Evolutionary conservation across 2,329 filamentous ascomycete genomes (phyloP).

Genomic region (Beauveria pseudobassiana): DNA sequence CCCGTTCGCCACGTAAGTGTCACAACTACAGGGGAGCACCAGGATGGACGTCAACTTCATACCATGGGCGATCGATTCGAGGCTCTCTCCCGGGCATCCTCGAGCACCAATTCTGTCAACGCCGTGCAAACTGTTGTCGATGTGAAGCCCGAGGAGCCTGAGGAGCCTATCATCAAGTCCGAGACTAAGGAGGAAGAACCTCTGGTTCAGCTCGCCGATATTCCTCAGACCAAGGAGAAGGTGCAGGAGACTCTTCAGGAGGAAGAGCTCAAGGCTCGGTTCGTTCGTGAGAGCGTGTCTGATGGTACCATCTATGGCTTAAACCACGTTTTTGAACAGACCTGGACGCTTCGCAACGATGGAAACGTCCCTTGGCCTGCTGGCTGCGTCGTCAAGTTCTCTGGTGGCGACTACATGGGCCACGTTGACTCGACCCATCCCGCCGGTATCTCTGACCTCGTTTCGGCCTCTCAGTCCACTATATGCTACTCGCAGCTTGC

Average conservation of each 20-base stretch:
- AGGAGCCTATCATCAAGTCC: slow-evolving; percentile 12
- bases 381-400: slow-evolving; percentile 83
- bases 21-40: slow-evolving; percentile 73
- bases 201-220: not conserved
- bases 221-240: slow-evolving; percentile 17
- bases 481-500: slow-evolving; percentile 61
- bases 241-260: slow-evolving; percentile 19
- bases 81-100: slow-evolving; percentile 42
- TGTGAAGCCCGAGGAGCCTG: slow-evolving; percentile 54
- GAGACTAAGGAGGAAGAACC: slow-evolving; percentile 17
- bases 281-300: slow-evolving; percentile 67
- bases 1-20: slow-evolving; percentile 83
- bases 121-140: slow-evolving; percentile 66
- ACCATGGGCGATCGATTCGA: slow-evolving; percentile 58
- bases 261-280: slow-evolving; percentile 46
- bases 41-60: slow-evolving; percentile 55
- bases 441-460: slow-evolving; percentile 68
- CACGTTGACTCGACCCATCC: slow-evolving; percentile 75
- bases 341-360: slow-evolving; percentile 84
- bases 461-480: slow-evolving; percentile 75
- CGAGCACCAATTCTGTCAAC: slow-evolving; percentile 31
- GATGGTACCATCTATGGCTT: slow-evolving; percentile 70
- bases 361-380: slow-evolving; percentile 75
- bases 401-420: slow-evolving; percentile 95
- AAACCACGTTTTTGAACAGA: slow-evolving; percentile 74